Percentiles rank a stretch among this genome's conserved stretches.
Evolutionary conservation across 1,284 basidiomycete genomes (phyloP).

Genomic region (Tilletia caries): DNA sequence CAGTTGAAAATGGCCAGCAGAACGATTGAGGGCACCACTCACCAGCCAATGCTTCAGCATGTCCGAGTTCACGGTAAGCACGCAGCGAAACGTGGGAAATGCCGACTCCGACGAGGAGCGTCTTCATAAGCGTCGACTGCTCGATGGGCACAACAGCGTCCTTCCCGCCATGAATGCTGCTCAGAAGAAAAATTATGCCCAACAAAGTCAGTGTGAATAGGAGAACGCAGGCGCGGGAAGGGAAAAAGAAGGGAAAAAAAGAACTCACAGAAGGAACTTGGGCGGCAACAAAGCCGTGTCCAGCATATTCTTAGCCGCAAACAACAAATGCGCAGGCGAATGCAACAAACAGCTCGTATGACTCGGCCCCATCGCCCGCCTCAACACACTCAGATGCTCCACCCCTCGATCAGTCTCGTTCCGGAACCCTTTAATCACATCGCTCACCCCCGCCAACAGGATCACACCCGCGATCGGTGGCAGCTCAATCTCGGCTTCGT

Average conservation of each 20-base stretch:
- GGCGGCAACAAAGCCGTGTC: constrained; percentile 51
- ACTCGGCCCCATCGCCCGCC: constrained; percentile 52
- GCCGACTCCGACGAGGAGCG: constrained; percentile 55
- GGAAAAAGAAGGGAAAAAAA: background rate
- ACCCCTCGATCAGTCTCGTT: constrained; percentile 50
- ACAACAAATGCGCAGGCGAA: constrained; percentile 55
- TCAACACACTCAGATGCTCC: constrained; percentile 54
- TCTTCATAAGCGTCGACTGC: constrained; percentile 54
- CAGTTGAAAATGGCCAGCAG: too few species aligned
- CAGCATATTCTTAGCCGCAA: constrained; percentile 54
- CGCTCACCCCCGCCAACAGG: constrained; percentile 53
- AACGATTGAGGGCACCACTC: constrained; percentile 23
- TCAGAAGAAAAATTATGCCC: background rate
- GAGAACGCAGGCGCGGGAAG: background rate
- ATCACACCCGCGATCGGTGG: constrained; percentile 54
- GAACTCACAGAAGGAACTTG: constrained; percentile 47
- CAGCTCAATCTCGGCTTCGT: constrained; percentile 51
- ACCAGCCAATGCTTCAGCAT: constrained; percentile 51
- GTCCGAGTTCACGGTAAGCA: constrained; percentile 52
- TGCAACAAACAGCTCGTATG: constrained; percentile 55
- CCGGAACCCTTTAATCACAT: constrained; percentile 55
- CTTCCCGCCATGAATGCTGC: constrained; percentile 52
- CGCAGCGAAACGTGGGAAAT: constrained; percentile 50
- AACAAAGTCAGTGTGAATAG: background rate
- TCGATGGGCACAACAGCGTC: constrained; percentile 53